A percentile compares a stretch with the other conserved stretches of the same genome.
Conservation (phyloP, 2,329 filamentous ascomycete genomes). For the Alternaria panax region DNA sequence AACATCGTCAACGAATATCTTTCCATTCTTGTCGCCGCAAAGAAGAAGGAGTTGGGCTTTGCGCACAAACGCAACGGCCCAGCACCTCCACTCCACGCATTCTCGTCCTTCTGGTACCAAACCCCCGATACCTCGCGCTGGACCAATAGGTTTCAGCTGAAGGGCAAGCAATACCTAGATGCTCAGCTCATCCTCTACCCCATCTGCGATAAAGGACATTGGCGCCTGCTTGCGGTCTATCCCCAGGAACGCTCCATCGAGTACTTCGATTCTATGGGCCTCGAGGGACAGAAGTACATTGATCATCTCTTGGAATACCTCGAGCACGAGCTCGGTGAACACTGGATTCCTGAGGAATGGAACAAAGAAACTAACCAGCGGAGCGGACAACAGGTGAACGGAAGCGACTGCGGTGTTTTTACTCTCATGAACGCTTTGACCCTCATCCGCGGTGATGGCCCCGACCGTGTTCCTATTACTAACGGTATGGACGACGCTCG, state of each 20-base stretch:
- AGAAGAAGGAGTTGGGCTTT: conserved; percentile 64
- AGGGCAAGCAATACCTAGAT: conserved; percentile 65
- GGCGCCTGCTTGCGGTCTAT: conserved; percentile 74
- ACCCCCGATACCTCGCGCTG: conserved; percentile 59
- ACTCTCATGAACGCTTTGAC: conserved; percentile 76
- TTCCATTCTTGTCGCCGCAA: conserved; percentile 64
- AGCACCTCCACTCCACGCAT: conserved; percentile 67
- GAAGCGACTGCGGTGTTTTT: conserved; percentile 79
- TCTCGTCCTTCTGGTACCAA: conserved; percentile 72
- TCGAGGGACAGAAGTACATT: conserved; percentile 46
- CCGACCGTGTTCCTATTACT: conserved; percentile 55
- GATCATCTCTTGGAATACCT: conserved; percentile 60
- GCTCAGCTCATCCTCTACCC: conserved; percentile 74
- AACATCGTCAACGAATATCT: conserved; percentile 75
- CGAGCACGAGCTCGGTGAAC: conserved; percentile 62
- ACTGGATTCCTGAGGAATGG: conserved; percentile 69
- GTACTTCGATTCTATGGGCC: conserved; percentile 72
- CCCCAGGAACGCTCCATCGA: conserved; percentile 67
- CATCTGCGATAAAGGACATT: conserved; percentile 69
- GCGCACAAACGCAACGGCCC: conserved; percentile 62
- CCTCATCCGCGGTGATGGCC: conserved; percentile 52
- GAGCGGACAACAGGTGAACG: conserved; percentile 67
- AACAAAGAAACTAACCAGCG: conserved; percentile 55
- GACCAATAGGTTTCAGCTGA: conserved; percentile 49
- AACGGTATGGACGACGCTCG: conserved; percentile 67